A percentile compares a stretch with the other conserved stretches of the same genome.
These are phyloP conservation scores for Sarcodon sp. DNA, from an alignment of 768 basidiomycete genomes.

Conservation along the genomic window DNA sequence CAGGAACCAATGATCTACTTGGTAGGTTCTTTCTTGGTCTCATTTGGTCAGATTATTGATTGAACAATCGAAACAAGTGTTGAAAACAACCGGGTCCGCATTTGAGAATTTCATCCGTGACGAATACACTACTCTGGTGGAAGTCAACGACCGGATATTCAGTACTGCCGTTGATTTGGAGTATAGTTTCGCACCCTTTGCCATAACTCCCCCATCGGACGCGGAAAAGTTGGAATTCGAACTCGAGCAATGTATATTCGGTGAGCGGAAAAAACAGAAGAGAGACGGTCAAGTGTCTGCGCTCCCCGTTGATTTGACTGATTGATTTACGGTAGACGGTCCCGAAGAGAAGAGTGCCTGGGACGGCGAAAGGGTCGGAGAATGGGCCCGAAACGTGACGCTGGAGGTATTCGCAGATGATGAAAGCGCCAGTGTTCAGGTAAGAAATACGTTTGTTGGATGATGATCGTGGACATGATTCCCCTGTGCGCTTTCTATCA, in stretches of 20 bases:
- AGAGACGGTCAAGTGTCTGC: neutral
- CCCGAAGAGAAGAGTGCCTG: constrained; percentile 38
- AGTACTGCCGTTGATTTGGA: constrained; percentile 74
- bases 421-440: constrained; percentile 89
- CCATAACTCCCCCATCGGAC: constrained; percentile 34
- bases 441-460: constrained; percentile 18
- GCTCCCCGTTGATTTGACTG: neutral
- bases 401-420: constrained; percentile 77
- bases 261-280: neutral
- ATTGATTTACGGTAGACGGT: constrained; percentile 1
- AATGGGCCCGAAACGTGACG: constrained; percentile 46
- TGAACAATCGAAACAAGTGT: constrained; percentile 32
- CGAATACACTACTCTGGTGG: constrained; percentile 77
- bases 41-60: neutral
- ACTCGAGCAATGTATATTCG: constrained; percentile 15
- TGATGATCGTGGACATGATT: neutral
- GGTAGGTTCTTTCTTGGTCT: constrained; percentile 29
- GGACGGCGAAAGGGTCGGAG: constrained; percentile 41
- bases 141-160: constrained; percentile 84
- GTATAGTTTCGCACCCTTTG: constrained; percentile 47
- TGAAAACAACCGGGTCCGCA: constrained; percentile 82
- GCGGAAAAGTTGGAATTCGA: constrained; percentile 38
- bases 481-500: too few relatives aligned
- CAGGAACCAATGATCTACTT: constrained; percentile 70
- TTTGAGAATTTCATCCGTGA: constrained; percentile 76